Evolutionary conservation across 176 grass and related monocot genomes (phyloP).

Genomic region (Guadua angustifolia): DNA sequence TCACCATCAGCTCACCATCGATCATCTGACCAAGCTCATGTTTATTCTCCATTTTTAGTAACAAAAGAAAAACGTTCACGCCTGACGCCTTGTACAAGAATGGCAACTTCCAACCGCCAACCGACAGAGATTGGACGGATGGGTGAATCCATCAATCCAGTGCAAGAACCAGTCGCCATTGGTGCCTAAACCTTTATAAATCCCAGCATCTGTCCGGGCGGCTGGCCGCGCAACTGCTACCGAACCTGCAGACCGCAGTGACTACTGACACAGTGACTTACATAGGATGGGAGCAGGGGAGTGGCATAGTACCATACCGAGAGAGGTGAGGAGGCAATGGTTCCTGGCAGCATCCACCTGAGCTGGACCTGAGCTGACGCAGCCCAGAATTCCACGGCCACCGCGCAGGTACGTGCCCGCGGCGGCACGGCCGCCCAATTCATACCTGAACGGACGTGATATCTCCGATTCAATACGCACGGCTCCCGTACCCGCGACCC

Average conservation of each 20-base stretch:
- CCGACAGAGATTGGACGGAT: not conserved
- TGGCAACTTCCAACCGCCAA: not conserved
- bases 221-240: not conserved
- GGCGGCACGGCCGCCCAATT: not conserved
- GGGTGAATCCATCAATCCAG: not conserved
- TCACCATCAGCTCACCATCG: not conserved
- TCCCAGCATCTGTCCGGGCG: not conserved
- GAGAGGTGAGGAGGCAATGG: no score
- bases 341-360: not conserved
- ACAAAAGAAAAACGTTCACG: not conserved
- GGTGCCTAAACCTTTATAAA: not conserved
- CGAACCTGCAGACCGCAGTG: conserved; percentile 11
- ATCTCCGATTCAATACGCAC: not conserved
- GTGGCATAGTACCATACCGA: not conserved
- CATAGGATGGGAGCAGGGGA: not conserved
- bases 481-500: conserved; percentile 18
- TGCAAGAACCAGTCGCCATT: not conserved
- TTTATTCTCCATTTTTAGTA: not conserved
- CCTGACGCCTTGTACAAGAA: no score
- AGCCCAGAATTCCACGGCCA: conserved; percentile 33
- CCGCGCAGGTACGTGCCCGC: not conserved
- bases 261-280: not conserved
- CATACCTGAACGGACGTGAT: not conserved
- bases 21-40: not conserved
- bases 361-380: not conserved